A percentile compares a stretch with the other conserved stretches of the same genome.
These are phyloP conservation scores for Elaphomyces granulatus DNA, from an alignment of 495 filamentous ascomycete species.

Conservation along the genomic window DNA sequence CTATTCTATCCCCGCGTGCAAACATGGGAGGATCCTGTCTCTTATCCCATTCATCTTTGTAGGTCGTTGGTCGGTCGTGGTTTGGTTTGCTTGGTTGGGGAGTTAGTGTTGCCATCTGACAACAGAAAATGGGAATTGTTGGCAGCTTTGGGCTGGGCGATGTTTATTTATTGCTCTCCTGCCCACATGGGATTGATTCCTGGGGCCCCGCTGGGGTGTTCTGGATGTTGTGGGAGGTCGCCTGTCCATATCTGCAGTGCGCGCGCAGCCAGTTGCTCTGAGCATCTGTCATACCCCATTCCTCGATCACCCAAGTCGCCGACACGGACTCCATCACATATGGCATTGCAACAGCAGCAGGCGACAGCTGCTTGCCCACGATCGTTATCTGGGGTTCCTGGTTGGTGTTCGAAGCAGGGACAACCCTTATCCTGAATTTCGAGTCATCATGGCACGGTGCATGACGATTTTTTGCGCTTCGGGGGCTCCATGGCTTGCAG, in stretches of 20 bases:
- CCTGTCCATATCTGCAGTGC: conserved; percentile 35
- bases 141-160: conserved; percentile 33
- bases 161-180: conserved; percentile 30
- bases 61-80: conserved; percentile 5
- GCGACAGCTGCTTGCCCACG: conserved; percentile 35
- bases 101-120: neutral
- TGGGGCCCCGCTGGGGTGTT: conserved; percentile 21
- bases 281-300: conserved; percentile 27
- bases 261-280: conserved; percentile 28
- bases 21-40: conserved; percentile 35
- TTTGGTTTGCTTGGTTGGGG: neutral
- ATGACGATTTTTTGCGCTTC: conserved; percentile 35
- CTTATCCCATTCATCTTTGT: conserved; percentile 37
- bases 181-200: conserved; percentile 34
- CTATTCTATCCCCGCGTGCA: conserved; percentile 29
- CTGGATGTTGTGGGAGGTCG: conserved; percentile 34
- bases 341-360: conserved; percentile 34
- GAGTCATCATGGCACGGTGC: conserved; percentile 33
- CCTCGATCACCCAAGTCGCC: conserved; percentile 25
- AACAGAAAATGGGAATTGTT: neutral
- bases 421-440: conserved; percentile 30
- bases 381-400: conserved; percentile 41
- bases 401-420: conserved; percentile 42
- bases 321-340: conserved; percentile 25
- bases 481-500: conserved; percentile 19